Base-by-base conservation (phyloP, 805 yeast genomes). In the Hanseniaspora mollemarum region DNA sequence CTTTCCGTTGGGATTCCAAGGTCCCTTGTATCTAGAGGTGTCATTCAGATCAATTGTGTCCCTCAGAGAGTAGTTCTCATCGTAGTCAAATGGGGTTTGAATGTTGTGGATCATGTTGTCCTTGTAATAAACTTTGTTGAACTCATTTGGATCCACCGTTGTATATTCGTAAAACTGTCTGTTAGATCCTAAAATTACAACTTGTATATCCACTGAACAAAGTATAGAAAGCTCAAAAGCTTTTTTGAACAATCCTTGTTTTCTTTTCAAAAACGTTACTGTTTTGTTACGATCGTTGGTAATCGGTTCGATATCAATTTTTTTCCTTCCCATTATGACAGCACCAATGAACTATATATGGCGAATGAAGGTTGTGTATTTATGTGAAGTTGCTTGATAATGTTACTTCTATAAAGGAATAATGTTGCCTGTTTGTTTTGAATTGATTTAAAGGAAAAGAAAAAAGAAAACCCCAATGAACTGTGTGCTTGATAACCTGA, bases 151-250 rank as follows among this genome's bases (percentile, higher is more conserved):
- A 54, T 80, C 78, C 16, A 80, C 80, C 3, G 94, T 80, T 8
- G 87, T 76, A 62, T 80, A 90, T 67, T 90, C 95, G 62, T 84
- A 87, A 22, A 87, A 75, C 59, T 83, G 83, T 60, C 86, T 80
- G 64, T 81, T 87, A 59, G 78, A 78, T 18, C 95, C 94, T 33
- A 87, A 71, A 24, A 90, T 87, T 15, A 90, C 79, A 28, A 90
- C 90, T 1, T 97, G 94, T 28, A 92, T 73, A 61, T 90, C 97
- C 5, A 87, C 95, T 55, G 87, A 88, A 66, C 97, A 90, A 36
- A 90, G 72, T 10, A 90, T 90, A 0, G 96, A 80, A 51, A 92
- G 55, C 55, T 71, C 76, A 51, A 71, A 74, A 6, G 75, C 75
- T 54, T 71, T 71, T 61, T 84, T 84, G 67, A 92, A 88, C 29